A percentile compares a stretch with the other conserved stretches of the same genome.
phyloP scores from a whole-genome alignment of 345 rosid species.

The Salix purpurea region DNA sequence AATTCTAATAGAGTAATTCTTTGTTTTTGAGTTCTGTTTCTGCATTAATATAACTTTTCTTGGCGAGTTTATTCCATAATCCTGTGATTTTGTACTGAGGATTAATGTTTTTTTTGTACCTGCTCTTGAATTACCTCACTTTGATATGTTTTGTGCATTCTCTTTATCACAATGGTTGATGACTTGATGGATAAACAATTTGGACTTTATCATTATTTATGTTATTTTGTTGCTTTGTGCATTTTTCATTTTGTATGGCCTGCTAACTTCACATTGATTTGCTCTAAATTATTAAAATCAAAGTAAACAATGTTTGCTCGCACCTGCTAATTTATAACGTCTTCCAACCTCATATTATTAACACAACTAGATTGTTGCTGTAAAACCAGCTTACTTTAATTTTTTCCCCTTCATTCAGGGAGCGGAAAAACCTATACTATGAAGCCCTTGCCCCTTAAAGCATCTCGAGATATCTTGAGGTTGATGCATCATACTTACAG shows the following conservation, averaged over 20 bases:
- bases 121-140: neutral
- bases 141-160: neutral
- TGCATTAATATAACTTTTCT: neutral
- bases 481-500: constrained; percentile 94
- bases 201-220: no score
- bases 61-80: neutral
- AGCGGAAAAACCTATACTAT: constrained; percentile 97
- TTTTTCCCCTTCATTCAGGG: constrained; percentile 43
- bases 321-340: neutral
- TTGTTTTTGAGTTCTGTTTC: neutral
- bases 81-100: neutral
- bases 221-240: neutral
- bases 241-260: neutral
- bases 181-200: neutral
- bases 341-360: neutral
- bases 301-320: neutral
- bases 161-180: neutral
- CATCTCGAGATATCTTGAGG: constrained; percentile 90
- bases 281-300: neutral
- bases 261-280: neutral
- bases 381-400: constrained; percentile 2
- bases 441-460: constrained; percentile 94
- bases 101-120: neutral
- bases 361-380: neutral
- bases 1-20: neutral